phyloP scores from a whole-genome alignment of 106 monocot species.

The Dioscorea dumetorum region DNA sequence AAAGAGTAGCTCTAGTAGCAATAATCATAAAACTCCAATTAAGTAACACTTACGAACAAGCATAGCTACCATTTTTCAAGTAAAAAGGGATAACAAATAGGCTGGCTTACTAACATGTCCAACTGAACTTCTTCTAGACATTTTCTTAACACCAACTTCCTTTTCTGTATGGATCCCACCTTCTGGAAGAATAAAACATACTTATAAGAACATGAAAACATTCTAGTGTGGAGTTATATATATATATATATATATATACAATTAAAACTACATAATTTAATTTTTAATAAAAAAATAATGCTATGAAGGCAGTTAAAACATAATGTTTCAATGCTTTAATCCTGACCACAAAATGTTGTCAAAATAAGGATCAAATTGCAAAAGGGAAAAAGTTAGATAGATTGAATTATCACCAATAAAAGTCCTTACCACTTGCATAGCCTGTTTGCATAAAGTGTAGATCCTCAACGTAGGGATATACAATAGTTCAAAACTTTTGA shows the following conservation, averaged over 20 bases:
- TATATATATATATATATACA: too few relatives aligned
- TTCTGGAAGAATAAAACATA: conserved; percentile 20
- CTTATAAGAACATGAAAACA: neutral
- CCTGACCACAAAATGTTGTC: neutral
- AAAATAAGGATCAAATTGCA: neutral
- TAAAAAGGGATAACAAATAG: neutral
- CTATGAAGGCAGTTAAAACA: neutral
- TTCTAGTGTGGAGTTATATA: neutral
- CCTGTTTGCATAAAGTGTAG: too few relatives aligned
- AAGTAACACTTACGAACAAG: neutral
- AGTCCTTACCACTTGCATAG: too few relatives aligned
- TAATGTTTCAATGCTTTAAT: neutral
- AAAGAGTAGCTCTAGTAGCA: neutral
- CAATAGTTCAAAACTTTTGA: too few relatives aligned
- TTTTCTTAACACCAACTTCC: conserved; percentile 10
- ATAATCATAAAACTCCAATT: neutral
- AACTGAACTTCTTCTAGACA: conserved; percentile 11
- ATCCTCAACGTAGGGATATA: too few relatives aligned
- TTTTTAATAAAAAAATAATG: neutral
- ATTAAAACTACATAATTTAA: neutral
- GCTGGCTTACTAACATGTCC: conserved; percentile 34
- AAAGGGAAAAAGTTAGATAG: too few relatives aligned
- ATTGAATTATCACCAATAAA: too few relatives aligned
- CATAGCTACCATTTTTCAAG: neutral
- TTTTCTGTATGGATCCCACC: conserved; percentile 19